Conservation (phyloP, 495 filamentous ascomycete genomes). For the Penicillium crystallinum region DNA sequence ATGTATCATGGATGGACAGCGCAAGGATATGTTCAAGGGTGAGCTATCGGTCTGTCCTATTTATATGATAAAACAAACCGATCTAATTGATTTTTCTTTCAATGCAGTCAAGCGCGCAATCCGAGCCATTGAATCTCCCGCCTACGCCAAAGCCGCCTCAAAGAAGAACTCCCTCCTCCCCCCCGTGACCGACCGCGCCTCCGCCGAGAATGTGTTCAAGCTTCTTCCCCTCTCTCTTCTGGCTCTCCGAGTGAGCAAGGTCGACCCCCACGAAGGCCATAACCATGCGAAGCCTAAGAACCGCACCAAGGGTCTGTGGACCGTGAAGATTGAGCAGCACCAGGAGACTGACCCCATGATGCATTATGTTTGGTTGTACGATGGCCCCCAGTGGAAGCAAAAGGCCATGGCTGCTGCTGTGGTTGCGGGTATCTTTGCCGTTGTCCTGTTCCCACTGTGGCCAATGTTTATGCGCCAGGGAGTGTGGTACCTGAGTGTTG, state of each 20-base stretch:
- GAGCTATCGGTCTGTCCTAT: not conserved
- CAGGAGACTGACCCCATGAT: slow-evolving; percentile 86
- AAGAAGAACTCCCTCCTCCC: slow-evolving; percentile 88
- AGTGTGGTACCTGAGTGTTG: slow-evolving; percentile 97
- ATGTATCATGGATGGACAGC: slow-evolving; percentile 89
- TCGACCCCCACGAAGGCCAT: slow-evolving; percentile 68
- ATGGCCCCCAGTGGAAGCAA: slow-evolving; percentile 87
- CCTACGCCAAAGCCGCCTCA: slow-evolving; percentile 73
- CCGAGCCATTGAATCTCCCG: slow-evolving; percentile 82
- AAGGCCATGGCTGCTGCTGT: slow-evolving; percentile 85
- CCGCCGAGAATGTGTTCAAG: slow-evolving; percentile 90
- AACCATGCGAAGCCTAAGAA: slow-evolving; percentile 76
- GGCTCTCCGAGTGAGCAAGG: slow-evolving; percentile 82
- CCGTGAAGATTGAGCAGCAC: slow-evolving; percentile 91
- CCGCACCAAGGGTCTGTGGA: slow-evolving; percentile 93
- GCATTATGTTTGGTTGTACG: slow-evolving; percentile 97
- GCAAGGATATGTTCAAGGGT: slow-evolving; percentile 99
- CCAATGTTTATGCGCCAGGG: slow-evolving; percentile 84
- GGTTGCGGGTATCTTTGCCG: slow-evolving; percentile 70
- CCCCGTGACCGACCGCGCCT: slow-evolving; percentile 76
- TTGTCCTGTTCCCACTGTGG: slow-evolving; percentile 97
- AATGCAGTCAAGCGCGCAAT: slow-evolving; percentile 91
- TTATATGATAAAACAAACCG: not conserved
- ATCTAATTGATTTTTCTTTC: slow-evolving; percentile 3
- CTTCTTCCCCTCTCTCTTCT: slow-evolving; percentile 93